These are phyloP conservation scores for Arctium lappa DNA, from an alignment of 129 eudicot genomes.

Conservation along the genomic window DNA sequence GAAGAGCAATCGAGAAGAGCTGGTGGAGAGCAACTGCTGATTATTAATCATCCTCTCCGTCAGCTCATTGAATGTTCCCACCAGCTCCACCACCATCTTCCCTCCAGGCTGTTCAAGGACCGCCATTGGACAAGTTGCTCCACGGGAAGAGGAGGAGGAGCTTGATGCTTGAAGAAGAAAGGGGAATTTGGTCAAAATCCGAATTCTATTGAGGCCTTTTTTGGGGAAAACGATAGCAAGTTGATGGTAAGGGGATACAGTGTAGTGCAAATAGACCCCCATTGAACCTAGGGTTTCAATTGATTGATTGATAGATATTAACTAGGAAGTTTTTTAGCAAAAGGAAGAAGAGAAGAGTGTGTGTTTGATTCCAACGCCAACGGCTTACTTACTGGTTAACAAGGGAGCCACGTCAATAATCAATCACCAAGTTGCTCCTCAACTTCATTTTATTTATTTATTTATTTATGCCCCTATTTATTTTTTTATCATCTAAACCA, in stretches of 20 bases:
- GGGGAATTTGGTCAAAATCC: neutral
- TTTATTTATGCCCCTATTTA: too few species aligned
- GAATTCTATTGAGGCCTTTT: neutral
- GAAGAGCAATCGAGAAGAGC: slow-evolving; percentile 65
- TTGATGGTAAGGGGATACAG: slow-evolving; percentile 2
- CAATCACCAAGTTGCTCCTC: too few species aligned
- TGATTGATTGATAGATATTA: neutral
- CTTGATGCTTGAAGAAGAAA: slow-evolving; percentile 1
- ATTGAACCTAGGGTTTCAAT: neutral
- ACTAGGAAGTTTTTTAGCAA: neutral
- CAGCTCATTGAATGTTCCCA: slow-evolving; percentile 73
- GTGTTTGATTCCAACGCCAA: neutral
- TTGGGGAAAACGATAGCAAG: slow-evolving; percentile 11
- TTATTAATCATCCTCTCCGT: slow-evolving; percentile 63
- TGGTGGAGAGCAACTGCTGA: slow-evolving; percentile 33
- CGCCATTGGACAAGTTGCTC: neutral
- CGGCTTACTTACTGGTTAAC: neutral
- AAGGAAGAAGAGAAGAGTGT: neutral
- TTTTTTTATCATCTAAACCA: too few species aligned
- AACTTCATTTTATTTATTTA: too few species aligned
- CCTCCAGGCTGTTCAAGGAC: slow-evolving; percentile 69
- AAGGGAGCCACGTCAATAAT: neutral
- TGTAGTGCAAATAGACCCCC: neutral
- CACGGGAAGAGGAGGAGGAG: slow-evolving; percentile 2
- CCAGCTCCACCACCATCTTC: slow-evolving; percentile 88